Evolutionary conservation across 139 green algal species (phyloP).

Genomic region (Tetratostichococcus sp.): DNA sequence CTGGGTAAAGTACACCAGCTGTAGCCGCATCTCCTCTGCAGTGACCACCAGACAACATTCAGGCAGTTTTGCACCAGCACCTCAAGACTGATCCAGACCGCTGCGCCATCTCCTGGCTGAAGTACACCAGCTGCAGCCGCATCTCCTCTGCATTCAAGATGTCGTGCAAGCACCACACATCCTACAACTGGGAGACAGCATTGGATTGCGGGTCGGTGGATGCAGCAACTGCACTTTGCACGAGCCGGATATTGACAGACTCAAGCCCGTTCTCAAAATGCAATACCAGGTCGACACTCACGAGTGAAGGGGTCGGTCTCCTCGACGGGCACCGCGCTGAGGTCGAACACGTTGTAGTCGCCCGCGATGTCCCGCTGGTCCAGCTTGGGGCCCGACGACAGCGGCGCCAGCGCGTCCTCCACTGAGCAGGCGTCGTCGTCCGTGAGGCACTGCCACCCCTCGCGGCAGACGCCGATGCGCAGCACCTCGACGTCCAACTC

Average conservation of each 20-base stretch:
- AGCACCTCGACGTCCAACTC: constrained; percentile 41
- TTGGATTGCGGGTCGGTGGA: too few species aligned
- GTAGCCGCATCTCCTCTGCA: background rate
- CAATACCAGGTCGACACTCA: too few species aligned
- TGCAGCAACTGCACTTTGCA: too few species aligned
- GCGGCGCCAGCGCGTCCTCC: background rate
- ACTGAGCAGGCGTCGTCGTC: background rate
- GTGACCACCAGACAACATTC: too few species aligned
- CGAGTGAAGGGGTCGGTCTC: constrained; percentile 17
- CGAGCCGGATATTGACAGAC: too few species aligned
- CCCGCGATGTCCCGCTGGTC: constrained; percentile 6
- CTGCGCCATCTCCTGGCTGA: constrained; percentile 19
- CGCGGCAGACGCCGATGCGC: constrained; percentile 22
- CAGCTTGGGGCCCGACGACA: constrained; percentile 11
- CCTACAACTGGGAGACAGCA: too few species aligned
- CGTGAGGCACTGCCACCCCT: constrained; percentile 37
- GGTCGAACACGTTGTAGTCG: constrained; percentile 45
- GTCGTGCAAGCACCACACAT: too few species aligned
- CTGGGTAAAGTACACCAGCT: constrained; percentile 19
- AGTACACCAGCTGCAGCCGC: constrained; percentile 9
- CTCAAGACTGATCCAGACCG: too few species aligned
- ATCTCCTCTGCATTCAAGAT: too few species aligned
- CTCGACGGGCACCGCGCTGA: constrained; percentile 30
- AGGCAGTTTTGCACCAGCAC: background rate
- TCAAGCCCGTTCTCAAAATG: too few species aligned